These are phyloP conservation scores for Coprinellus micaceus DNA, from an alignment of 768 basidiomycete genomes.

Conservation along the genomic window DNA sequence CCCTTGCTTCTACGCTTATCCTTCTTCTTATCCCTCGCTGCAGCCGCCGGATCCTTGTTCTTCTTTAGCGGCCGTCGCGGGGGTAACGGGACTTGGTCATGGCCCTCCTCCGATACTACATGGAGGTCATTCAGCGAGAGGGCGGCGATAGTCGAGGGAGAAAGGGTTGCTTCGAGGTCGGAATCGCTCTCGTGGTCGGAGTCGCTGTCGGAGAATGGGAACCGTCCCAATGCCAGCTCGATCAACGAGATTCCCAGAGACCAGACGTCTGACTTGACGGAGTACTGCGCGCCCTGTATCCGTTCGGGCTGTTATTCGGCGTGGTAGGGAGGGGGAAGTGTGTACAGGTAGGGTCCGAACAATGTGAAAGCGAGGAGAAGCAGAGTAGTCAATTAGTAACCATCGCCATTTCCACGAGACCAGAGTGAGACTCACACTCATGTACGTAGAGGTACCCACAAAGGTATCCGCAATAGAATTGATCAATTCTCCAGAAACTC, in stretches of 20 bases:
- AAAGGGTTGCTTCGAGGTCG: slow-evolving; percentile 75
- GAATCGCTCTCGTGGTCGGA: slow-evolving; percentile 38
- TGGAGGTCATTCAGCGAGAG: slow-evolving; percentile 41
- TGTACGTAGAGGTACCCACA: slow-evolving; percentile 98
- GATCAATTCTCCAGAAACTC: slow-evolving; percentile 97
- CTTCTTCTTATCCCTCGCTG: slow-evolving; percentile 58
- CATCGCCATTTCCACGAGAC: slow-evolving; percentile 1
- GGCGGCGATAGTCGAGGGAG: slow-evolving; percentile 61
- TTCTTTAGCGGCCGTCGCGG: slow-evolving; percentile 30
- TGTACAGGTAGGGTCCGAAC: too few relatives aligned
- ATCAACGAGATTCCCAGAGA: slow-evolving; percentile 95
- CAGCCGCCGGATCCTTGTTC: slow-evolving; percentile 36
- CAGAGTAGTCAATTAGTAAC: slow-evolving; percentile 1
- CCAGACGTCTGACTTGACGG: slow-evolving; percentile 99
- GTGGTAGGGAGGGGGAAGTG: too few relatives aligned
- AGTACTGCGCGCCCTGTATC: slow-evolving; percentile 97
- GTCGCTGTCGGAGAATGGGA: slow-evolving; percentile 84
- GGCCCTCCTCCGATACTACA: not conserved
- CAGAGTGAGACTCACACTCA: slow-evolving; percentile 75
- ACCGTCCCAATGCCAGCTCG: slow-evolving; percentile 93
- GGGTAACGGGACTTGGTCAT: not conserved
- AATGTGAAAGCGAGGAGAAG: slow-evolving; percentile 8
- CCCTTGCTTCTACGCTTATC: slow-evolving; percentile 88
- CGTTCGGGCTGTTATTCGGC: slow-evolving; percentile 98
- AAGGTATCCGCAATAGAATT: slow-evolving; percentile 99